Conservation (phyloP, 202 grass and related monocot genomes). For the Zizania palustris region DNA sequence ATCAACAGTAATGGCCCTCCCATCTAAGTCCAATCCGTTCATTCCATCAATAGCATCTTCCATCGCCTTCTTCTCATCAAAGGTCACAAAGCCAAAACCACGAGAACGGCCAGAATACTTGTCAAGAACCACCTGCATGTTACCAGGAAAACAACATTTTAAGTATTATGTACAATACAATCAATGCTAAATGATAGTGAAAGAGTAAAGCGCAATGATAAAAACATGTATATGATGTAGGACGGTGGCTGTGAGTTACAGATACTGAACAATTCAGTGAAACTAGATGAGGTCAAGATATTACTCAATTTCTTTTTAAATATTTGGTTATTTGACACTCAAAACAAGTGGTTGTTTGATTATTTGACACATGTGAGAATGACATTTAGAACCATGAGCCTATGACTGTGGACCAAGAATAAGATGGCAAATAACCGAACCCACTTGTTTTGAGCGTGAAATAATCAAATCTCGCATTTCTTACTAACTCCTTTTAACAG, state of each 20-base stretch:
- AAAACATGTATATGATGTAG: not conserved
- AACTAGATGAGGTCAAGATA: not conserved
- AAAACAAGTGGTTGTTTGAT: too few species aligned
- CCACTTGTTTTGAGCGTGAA: too few species aligned
- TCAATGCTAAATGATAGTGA: not conserved
- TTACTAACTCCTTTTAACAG: not conserved
- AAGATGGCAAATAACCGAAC: too few species aligned
- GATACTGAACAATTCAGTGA: not conserved
- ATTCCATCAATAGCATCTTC: conserved; percentile 96
- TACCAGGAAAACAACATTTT: not conserved
- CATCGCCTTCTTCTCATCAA: conserved; percentile 94
- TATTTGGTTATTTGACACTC: too few species aligned
- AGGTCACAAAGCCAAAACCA: conserved; percentile 95
- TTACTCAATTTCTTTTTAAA: not conserved
- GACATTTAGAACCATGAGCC: too few species aligned
- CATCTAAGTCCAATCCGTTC: conserved; percentile 95
- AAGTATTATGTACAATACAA: not conserved
- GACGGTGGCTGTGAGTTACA: not conserved
- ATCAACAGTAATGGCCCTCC: conserved; percentile 82
- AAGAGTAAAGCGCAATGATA: not conserved
- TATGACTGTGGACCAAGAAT: too few species aligned
- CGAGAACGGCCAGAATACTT: conserved; percentile 92
- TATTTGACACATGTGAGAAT: too few species aligned
- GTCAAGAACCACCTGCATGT: conserved; percentile 75
- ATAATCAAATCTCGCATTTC: not conserved